These are phyloP conservation scores for Spathaspora girioi DNA, from an alignment of 805 yeast species.

Conservation along the genomic window DNA sequence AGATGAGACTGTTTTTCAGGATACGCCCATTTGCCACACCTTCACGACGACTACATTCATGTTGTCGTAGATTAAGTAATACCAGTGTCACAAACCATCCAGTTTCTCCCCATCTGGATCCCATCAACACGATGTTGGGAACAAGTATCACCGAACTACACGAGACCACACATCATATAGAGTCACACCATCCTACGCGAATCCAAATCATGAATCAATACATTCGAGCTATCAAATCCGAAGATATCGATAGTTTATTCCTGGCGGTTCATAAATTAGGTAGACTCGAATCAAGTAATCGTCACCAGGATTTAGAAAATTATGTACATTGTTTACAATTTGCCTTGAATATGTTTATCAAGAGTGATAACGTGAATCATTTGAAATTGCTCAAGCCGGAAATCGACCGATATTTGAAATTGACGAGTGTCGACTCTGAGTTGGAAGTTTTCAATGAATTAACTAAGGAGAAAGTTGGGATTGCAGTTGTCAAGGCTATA, in stretches of 20 bases:
- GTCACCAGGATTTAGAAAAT: not conserved
- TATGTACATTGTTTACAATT: slow-evolving; percentile 2
- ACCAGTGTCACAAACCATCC: not conserved
- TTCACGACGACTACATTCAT: not conserved
- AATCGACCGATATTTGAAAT: not conserved
- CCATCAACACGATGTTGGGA: not conserved
- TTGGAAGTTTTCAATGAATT: not conserved
- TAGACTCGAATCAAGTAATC: not conserved
- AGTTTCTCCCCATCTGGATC: not conserved
- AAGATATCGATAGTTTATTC: slow-evolving; percentile 1
- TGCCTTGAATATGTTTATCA: not conserved
- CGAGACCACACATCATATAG: not conserved
- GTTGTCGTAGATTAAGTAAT: not conserved
- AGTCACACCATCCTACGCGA: not conserved
- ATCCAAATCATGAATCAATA: not conserved
- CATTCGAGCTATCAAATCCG: not conserved
- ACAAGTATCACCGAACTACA: not conserved
- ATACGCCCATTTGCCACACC: not conserved
- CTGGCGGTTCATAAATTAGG: not conserved
- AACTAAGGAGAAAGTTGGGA: not conserved
- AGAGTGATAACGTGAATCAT: not conserved
- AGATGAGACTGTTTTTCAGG: not conserved
- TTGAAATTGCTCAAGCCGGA: not conserved
- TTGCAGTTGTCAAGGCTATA: not conserved
- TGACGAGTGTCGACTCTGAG: not conserved